Conservation (phyloP, 176 grass and related monocot species). For the Saccharum officinarum region DNA sequence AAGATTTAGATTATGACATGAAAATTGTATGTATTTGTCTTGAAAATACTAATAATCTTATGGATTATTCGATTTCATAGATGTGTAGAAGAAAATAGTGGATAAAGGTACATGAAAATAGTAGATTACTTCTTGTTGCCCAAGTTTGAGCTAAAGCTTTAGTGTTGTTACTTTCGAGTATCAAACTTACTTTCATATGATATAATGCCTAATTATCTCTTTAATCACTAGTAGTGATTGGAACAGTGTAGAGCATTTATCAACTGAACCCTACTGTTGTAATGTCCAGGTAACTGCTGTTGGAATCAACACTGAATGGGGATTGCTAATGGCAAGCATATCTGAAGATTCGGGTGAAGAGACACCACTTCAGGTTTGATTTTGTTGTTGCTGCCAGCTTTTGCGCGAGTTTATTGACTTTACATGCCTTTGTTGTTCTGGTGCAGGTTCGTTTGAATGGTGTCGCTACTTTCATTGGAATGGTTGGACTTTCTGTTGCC, state of each 20-base stretch:
- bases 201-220: background rate
- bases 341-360: conserved; percentile 99
- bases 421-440: conserved; percentile 23
- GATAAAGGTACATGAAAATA: background rate
- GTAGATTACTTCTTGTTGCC: background rate
- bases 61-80: background rate
- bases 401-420: conserved; percentile 11
- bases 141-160: background rate
- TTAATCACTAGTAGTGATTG: background rate
- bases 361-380: conserved; percentile 86
- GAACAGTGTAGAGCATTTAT: background rate
- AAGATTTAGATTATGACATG: background rate
- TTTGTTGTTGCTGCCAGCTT: conserved; percentile 9
- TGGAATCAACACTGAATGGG: conserved; percentile 96
- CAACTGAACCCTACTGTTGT: conserved; percentile 14
- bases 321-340: conserved; percentile 95
- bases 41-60: background rate
- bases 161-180: background rate
- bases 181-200: background rate
- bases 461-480: conserved; percentile 91
- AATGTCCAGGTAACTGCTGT: conserved; percentile 80
- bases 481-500: conserved; percentile 80
- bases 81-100: background rate
- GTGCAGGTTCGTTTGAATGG: conserved; percentile 91
- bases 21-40: background rate